These are phyloP conservation scores for Candida hispaniensis DNA, from an alignment of 805 yeast genomes.

Conservation along the genomic window DNA sequence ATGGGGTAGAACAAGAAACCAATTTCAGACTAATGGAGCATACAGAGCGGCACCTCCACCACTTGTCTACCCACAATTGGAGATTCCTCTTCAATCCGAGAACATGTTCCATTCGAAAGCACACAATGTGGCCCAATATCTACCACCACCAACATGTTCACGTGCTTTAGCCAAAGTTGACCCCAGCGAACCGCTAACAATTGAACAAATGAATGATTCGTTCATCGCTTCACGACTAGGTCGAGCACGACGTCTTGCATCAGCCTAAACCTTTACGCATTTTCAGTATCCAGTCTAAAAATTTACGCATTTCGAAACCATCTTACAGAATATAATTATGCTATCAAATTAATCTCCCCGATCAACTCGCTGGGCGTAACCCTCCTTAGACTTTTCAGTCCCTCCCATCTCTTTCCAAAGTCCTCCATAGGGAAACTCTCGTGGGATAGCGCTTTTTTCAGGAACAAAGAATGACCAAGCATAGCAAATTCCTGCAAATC, in stretches of 20 bases:
- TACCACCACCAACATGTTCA: too few species aligned
- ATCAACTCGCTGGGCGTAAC: conserved; percentile 24
- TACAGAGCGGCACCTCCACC: conserved; percentile 30
- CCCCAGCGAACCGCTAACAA: too few species aligned
- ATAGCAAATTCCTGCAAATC: conserved; percentile 33
- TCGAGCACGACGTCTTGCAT: too few species aligned
- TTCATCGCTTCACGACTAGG: too few species aligned
- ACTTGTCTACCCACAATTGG: conserved; percentile 28
- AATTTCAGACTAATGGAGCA: conserved; percentile 23
- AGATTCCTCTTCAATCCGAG: conserved; percentile 27
- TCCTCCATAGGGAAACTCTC: conserved; percentile 67
- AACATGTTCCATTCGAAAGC: too few species aligned
- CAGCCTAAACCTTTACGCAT: too few species aligned
- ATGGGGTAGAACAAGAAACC: conserved; percentile 64
- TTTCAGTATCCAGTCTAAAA: too few species aligned
- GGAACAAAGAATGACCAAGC: conserved; percentile 44
- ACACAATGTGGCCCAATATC: too few species aligned
- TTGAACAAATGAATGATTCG: too few species aligned
- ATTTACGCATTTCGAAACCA: too few species aligned
- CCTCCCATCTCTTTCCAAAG: conserved; percentile 65
- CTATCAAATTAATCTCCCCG: neutral
- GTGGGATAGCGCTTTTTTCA: conserved; percentile 63
- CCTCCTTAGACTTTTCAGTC: conserved; percentile 28
- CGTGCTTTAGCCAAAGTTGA: too few species aligned
- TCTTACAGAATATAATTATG: neutral